Evolutionary conservation across 2,329 filamentous ascomycete genomes (phyloP).

Genomic region (Fonsecaea multimorphosa): DNA sequence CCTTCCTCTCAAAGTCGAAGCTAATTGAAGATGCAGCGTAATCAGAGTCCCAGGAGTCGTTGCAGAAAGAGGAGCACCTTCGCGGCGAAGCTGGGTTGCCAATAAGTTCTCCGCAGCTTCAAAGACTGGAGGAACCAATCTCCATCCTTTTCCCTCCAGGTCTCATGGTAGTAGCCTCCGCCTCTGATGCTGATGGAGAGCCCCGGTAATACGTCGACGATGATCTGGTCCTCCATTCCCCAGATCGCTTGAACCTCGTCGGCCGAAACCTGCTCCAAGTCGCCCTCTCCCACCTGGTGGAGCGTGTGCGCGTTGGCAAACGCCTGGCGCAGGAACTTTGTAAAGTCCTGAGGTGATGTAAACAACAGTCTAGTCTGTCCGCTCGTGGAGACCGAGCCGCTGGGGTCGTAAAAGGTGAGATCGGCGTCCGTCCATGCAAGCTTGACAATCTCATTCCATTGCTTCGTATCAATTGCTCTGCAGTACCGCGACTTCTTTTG

Average conservation of each 20-base stretch:
- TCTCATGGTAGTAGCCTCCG: constrained; percentile 10
- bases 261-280: not conserved
- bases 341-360: not conserved
- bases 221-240: constrained; percentile 8
- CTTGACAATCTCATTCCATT: not conserved
- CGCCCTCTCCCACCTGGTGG: constrained; percentile 5
- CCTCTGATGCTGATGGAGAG: not conserved
- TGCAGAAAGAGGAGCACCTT: too few relatives aligned
- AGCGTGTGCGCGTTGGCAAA: not conserved
- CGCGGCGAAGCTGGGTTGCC: too few relatives aligned
- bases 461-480: constrained; percentile 2
- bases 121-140: constrained; percentile 3
- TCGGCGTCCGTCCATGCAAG: not conserved
- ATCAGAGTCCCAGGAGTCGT: too few relatives aligned
- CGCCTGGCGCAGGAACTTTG: not conserved
- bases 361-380: not conserved
- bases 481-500: constrained; percentile 1
- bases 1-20: too few relatives aligned
- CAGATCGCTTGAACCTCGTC: constrained; percentile 6
- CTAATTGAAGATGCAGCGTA: too few relatives aligned
- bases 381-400: not conserved
- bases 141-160: not conserved
- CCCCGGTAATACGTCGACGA: not conserved
- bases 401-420: not conserved
- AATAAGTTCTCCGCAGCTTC: not conserved